Percentiles rank a stretch among this genome's conserved stretches.
phyloP scores from a whole-genome alignment of 1,139 yeast genomes.

The Pichia sp. region DNA sequence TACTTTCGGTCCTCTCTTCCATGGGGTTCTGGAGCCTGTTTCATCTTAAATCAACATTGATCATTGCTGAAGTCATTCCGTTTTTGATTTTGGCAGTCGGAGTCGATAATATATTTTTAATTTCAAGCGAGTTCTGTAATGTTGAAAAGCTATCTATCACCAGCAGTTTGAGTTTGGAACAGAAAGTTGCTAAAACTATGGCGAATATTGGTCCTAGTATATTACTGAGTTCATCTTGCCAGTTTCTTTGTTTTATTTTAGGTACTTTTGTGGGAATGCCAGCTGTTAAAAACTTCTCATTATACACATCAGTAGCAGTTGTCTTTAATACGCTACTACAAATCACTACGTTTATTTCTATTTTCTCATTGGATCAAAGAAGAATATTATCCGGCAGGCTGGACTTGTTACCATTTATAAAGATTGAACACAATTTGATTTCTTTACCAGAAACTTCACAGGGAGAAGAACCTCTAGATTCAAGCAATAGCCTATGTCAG shows the following conservation, averaged over 20 bases:
- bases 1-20: constrained; percentile 70
- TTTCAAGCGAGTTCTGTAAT: constrained; percentile 67
- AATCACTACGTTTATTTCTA: constrained; percentile 70
- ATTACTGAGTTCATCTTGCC: constrained; percentile 66
- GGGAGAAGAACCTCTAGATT: constrained; percentile 1
- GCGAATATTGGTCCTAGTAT: constrained; percentile 84
- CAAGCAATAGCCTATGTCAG: constrained; percentile 12
- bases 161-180: constrained; percentile 33
- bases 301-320: constrained; percentile 84
- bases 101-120: constrained; percentile 83
- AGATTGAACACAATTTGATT: constrained; percentile 18
- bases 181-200: constrained; percentile 55
- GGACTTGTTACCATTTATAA: constrained; percentile 51
- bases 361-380: constrained; percentile 59
- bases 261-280: constrained; percentile 89
- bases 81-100: constrained; percentile 90
- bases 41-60: constrained; percentile 78
- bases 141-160: constrained; percentile 37
- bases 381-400: constrained; percentile 51
- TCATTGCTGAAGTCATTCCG: constrained; percentile 97
- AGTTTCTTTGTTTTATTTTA: constrained; percentile 65
- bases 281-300: constrained; percentile 88
- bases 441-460: constrained; percentile 9
- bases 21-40: constrained; percentile 72
- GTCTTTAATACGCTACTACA: constrained; percentile 69